Evolutionary conservation across 225 moss, liverwort and hornwort genomes (phyloP).

Genomic region (Antitrichia curtipendula): DNA sequence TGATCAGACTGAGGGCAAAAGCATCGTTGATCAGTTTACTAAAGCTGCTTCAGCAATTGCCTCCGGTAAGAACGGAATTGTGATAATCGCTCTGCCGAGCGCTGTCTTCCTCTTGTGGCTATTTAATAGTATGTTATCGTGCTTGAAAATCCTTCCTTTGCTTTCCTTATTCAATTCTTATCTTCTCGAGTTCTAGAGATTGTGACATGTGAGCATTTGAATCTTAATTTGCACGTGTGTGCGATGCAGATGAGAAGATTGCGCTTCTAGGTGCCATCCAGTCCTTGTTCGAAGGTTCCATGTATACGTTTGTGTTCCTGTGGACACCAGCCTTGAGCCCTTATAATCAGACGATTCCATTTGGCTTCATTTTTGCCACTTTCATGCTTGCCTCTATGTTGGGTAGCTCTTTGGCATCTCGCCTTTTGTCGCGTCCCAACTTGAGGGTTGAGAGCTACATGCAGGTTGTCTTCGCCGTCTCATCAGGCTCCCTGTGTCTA

Average conservation of each 20-base stretch:
- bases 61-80: constrained; percentile 43
- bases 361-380: constrained; percentile 94
- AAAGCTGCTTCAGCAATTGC: constrained; percentile 79
- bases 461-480: constrained; percentile 79
- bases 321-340: constrained; percentile 97
- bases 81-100: background rate
- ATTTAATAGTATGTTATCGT: background rate
- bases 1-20: constrained; percentile 84
- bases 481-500: constrained; percentile 69
- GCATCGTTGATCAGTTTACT: constrained; percentile 58
- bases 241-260: constrained; percentile 80
- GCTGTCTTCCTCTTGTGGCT: background rate
- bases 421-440: constrained; percentile 61
- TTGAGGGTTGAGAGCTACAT: constrained; percentile 92
- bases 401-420: constrained; percentile 94
- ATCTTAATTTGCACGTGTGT: background rate
- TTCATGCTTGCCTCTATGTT: constrained; percentile 99
- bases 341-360: constrained; percentile 57
- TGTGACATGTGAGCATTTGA: background rate
- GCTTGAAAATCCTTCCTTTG: background rate
- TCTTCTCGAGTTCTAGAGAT: background rate
- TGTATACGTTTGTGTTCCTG: constrained; percentile 96
- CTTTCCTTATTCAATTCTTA: background rate
- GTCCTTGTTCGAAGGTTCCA: constrained; percentile 95
- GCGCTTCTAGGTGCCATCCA: constrained; percentile 93